Base-by-base conservation (phyloP, 352 stramenopile genomes). In the Stephanocyclus meneghinianus region DNA sequence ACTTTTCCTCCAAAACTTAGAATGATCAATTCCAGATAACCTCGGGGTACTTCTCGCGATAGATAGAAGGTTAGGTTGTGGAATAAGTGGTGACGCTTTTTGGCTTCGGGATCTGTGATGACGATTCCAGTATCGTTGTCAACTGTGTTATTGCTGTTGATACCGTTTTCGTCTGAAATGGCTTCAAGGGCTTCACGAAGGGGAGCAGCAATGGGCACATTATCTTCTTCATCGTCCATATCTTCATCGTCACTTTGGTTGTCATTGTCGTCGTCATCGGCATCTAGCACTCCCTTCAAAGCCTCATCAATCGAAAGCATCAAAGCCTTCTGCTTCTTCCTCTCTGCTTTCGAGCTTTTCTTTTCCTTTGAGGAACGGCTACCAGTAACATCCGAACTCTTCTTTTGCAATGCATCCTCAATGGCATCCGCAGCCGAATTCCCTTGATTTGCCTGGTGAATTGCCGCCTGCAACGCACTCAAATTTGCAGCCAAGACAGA, bases 11-110 rank as follows among this genome's bases (percentile, higher is more conserved):
- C 95, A 96, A 96, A 99, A 45, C 96, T 97, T n/a, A 99, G 92
- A 60, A 98, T 94, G 40, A 99, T 94, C 50, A 99, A 92, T 89
- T 99, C 96, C 10, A 99, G 83, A 61, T 95, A 97, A 47, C 94
- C 95, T 56, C 88, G 80, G 16, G 97, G 97, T 51, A 99, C 95
- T 83, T 99, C 97, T 63, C 97, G 74, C 96, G 88, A 96, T 26
- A 94, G 50, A 71, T 88, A 92, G 65, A 94, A 91, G 9, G 80
- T 91, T 18, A 95, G 78, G 35, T 92, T 91, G 64, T 83, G 50
- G 73, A 94, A 94, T 35, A 93, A 63, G 30, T 82, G 78, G 71
- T 79, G 86, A 59, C 88, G 94, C 72, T 94, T 95, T 60, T 84
- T 62, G 26, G 71, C 78, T 53, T 94, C 89, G 51, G 76, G 76